These are phyloP conservation scores for Microdochium trichocladiopsis DNA, from an alignment of 2,329 filamentous ascomycete species.

Conservation along the genomic window DNA sequence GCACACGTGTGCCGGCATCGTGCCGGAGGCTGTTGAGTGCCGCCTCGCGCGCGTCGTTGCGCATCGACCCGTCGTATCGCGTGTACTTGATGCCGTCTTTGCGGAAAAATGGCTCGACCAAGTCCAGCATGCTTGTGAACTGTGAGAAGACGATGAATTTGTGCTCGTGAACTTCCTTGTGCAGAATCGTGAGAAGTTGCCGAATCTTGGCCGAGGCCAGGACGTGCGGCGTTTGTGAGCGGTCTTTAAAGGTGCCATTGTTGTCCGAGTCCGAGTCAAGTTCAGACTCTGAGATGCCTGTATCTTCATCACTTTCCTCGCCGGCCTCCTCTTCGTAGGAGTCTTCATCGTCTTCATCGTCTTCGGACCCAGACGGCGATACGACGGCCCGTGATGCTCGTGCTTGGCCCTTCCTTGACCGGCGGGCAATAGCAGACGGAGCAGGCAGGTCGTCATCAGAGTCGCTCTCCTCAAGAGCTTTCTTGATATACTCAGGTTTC, in stretches of 20 bases:
- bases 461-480: conserved; percentile 15
- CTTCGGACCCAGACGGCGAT: conserved; percentile 17
- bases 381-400: conserved; percentile 1
- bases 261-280: conserved; percentile 33
- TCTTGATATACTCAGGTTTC: conserved; percentile 17
- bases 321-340: conserved; percentile 9
- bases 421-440: conserved; percentile 14
- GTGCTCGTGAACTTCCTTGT: conserved; percentile 70
- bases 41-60: conserved; percentile 85
- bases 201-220: conserved; percentile 85
- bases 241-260: conserved; percentile 21
- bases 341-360: conserved; percentile 18
- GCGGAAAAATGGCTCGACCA: conserved; percentile 85
- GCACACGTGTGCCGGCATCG: conserved; percentile 67
- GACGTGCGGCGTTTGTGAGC: conserved; percentile 33
- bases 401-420: conserved; percentile 10
- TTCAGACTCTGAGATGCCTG: conserved; percentile 32
- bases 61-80: conserved; percentile 93
- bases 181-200: conserved; percentile 73
- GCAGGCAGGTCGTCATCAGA: conserved; percentile 13
- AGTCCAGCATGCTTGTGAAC: conserved; percentile 96
- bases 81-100: conserved; percentile 70
- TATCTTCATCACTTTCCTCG: conserved; percentile 14
- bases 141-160: conserved; percentile 99
- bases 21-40: conserved; percentile 71